phyloP scores from a whole-genome alignment of 139 green algal species.

The Spirogloea muscicola region DNA sequence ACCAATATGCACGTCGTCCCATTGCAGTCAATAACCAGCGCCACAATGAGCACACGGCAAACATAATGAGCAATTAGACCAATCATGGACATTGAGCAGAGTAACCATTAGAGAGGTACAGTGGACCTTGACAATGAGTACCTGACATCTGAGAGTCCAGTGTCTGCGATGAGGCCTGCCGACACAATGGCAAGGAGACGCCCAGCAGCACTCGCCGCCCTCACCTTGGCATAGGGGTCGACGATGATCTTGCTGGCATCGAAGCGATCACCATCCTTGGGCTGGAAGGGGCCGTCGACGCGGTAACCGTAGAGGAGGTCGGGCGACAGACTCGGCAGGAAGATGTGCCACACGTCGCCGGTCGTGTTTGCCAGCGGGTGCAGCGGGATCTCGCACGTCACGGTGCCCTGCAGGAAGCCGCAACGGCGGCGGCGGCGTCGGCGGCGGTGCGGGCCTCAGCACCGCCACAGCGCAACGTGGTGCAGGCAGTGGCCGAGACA shows the following conservation, averaged over 20 bases:
- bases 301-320: conserved; percentile 59
- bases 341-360: conserved; percentile 84
- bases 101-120: too few relatives aligned
- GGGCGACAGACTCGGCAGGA: conserved; percentile 50
- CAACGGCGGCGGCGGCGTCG: too few relatives aligned
- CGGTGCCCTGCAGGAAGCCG: conserved; percentile 13
- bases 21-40: too few relatives aligned
- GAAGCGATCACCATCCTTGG: conserved; percentile 40
- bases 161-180: too few relatives aligned
- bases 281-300: conserved; percentile 50
- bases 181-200: too few relatives aligned
- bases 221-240: conserved; percentile 86
- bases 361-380: conserved; percentile 69
- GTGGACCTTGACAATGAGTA: too few relatives aligned
- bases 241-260: conserved; percentile 66
- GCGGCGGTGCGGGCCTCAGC: background rate
- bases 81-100: too few relatives aligned
- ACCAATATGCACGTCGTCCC: too few relatives aligned
- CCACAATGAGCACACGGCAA: too few relatives aligned
- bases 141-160: too few relatives aligned
- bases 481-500: background rate
- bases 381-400: conserved; percentile 39
- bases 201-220: too few relatives aligned
- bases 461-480: background rate
- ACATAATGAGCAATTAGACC: too few relatives aligned